Conservation (phyloP, 495 filamentous ascomycete species). For the Cercophora sp. region DNA sequence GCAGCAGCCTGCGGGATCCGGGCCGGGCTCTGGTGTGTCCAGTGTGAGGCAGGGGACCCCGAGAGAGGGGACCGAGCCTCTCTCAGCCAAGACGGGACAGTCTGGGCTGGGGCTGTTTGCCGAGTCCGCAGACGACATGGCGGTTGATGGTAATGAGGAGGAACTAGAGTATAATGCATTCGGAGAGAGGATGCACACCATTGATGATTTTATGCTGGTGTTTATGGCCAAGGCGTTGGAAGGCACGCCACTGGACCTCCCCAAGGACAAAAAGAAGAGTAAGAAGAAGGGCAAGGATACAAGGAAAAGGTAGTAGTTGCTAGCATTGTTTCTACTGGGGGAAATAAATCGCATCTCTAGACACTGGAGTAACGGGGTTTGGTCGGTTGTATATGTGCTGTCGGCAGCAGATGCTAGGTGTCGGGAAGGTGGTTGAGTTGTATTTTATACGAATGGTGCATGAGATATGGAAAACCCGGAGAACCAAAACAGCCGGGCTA, state of each 20-base stretch:
- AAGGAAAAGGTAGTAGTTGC: constrained; percentile 11
- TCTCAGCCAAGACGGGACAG: constrained; percentile 17
- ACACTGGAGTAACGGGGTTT: no score
- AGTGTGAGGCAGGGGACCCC: constrained; percentile 44
- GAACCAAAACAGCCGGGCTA: no score
- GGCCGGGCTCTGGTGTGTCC: constrained; percentile 35
- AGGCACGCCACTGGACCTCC: constrained; percentile 72
- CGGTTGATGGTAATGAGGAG: constrained; percentile 25
- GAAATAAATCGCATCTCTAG: no score
- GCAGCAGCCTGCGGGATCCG: constrained; percentile 50
- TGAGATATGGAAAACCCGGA: no score
- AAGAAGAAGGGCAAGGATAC: constrained; percentile 75
- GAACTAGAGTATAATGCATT: constrained; percentile 52
- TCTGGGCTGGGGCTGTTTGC: constrained; percentile 40
- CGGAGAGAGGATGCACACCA: constrained; percentile 52
- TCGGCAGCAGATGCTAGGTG: no score
- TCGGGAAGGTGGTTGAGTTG: no score
- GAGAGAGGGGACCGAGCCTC: constrained; percentile 38
- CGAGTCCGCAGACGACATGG: constrained; percentile 29
- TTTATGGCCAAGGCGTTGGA: constrained; percentile 74
- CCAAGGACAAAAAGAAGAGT: constrained; percentile 71
- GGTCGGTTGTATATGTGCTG: no score
- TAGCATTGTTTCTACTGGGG: no score
- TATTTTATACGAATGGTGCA: no score
- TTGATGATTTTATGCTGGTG: constrained; percentile 84